Base-by-base conservation (phyloP, 2,329 filamentous ascomycete genomes). In the Phialocephala sp. region DNA sequence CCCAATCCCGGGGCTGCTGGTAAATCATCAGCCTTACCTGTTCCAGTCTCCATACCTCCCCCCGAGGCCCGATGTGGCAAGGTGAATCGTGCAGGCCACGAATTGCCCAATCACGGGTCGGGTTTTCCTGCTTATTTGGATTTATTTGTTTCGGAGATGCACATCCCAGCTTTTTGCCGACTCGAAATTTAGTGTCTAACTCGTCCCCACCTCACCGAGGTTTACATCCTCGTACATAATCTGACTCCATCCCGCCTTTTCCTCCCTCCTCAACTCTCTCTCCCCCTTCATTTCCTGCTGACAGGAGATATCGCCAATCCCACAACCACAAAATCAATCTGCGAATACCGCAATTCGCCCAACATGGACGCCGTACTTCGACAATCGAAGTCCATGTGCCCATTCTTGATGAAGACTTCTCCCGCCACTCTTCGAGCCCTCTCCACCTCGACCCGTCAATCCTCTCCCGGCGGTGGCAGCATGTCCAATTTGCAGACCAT, bases 401-500 rank as follows among this genome's bases (percentile, higher is more conserved):
- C 95, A 63, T 99, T 99, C 82, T 85, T 99, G 80, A 94, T 94
- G 85, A 92, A 94, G 82, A 94, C 95, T 41, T 94, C 94, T 43
- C 93, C 94, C 72, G 91, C 93, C 73, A 94, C 93, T 64, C 88
- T 99, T 70, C 94, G 95, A 73, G 91, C 94, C 66, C 87, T 99
- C 76, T 96, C 91, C 58, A 93, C 90, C 66, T 85, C 81, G 77
- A 87, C 81, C 76, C 85, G 83, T 72, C 70, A 74, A 41, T 74
- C 85, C 68, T 91, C 91, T 62, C 90, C 89, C 64, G 91, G 93
- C 75, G 94, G 94, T 72, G 93, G 94, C 75, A 93, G 92, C 80
- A 97, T 98, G 88, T 97, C 93, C 76, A 98, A 97, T 82, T 86
- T 99, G 75, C 95, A 98, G 84, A 88, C 95, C 72, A 89, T 97